These are phyloP conservation scores for Kwoniella botswanensis DNA, from an alignment of 768 basidiomycete genomes.

Conservation along the genomic window DNA sequence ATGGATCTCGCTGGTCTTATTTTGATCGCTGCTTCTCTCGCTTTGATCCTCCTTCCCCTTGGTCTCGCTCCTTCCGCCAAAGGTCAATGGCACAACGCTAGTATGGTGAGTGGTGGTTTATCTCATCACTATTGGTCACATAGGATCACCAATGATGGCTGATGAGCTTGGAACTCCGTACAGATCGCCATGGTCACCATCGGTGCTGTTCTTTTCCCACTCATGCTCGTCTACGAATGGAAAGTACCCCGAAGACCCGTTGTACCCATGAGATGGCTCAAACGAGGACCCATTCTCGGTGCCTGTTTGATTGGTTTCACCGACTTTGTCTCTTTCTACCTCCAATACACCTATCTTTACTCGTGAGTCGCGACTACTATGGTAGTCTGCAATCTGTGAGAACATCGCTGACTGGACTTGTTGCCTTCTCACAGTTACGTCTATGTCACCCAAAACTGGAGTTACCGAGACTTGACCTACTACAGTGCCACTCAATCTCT, in stretches of 20 bases:
- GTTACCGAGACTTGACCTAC: conserved; percentile 66
- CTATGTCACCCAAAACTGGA: conserved; percentile 61
- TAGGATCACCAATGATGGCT: neutral
- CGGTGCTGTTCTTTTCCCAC: conserved; percentile 48
- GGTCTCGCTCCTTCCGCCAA: conserved; percentile 46
- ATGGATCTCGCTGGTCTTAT: conserved; percentile 55
- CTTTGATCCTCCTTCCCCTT: conserved; percentile 57
- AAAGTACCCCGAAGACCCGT: conserved; percentile 67
- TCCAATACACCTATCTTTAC: conserved; percentile 75
- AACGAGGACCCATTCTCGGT: conserved; percentile 67
- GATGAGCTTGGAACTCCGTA: neutral
- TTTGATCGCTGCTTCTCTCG: conserved; percentile 54
- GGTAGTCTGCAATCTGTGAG: neutral
- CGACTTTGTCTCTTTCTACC: conserved; percentile 61
- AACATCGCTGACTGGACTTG: too few species aligned
- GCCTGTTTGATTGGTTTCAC: conserved; percentile 68
- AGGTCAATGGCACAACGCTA: conserved; percentile 52
- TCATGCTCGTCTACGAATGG: conserved; percentile 58
- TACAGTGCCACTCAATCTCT: conserved; percentile 69
- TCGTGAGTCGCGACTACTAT: conserved; percentile 65
- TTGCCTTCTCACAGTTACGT: conserved; percentile 42
- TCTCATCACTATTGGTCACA: neutral
- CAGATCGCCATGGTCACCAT: conserved; percentile 59
- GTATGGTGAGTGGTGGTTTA: conserved; percentile 40
- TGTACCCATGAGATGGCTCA: conserved; percentile 67